phyloP scores from a whole-genome alignment of 164 flowering plant species.

The Piper longum region DNA sequence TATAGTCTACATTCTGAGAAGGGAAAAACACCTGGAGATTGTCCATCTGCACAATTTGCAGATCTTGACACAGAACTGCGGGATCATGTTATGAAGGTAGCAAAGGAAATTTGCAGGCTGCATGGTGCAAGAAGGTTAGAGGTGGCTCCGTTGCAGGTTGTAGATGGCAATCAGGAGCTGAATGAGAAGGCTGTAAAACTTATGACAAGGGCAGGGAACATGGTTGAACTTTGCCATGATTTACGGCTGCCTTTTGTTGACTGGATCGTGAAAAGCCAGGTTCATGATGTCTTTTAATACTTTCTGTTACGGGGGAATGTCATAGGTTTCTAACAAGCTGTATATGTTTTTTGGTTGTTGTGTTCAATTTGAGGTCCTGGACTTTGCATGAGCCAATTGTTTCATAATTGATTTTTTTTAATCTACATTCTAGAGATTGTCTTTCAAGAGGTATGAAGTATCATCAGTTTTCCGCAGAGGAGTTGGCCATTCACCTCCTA shows the following conservation, averaged over 20 bases:
- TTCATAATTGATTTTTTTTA: neutral
- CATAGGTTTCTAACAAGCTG: neutral
- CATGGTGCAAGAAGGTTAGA: slow-evolving; percentile 83
- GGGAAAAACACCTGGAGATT: slow-evolving; percentile 20
- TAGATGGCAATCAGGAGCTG: slow-evolving; percentile 38
- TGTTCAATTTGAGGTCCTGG: neutral
- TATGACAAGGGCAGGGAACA: slow-evolving; percentile 70
- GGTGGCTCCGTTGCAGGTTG: slow-evolving; percentile 38
- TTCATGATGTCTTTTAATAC: slow-evolving; percentile 6
- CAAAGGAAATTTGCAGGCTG: slow-evolving; percentile 50
- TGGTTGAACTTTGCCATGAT: slow-evolving; percentile 85
- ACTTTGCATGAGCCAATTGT: no score
- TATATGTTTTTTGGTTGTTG: neutral
- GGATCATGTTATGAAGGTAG: slow-evolving; percentile 43
- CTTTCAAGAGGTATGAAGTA: slow-evolving; percentile 73
- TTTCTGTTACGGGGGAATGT: neutral
- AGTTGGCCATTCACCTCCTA: slow-evolving; percentile 88
- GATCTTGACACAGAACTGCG: slow-evolving; percentile 49
- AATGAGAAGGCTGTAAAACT: slow-evolving; percentile 69
- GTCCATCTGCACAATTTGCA: slow-evolving; percentile 30
- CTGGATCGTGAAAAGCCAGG: slow-evolving; percentile 67
- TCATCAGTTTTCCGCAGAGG: slow-evolving; percentile 72
- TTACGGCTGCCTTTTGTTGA: slow-evolving; percentile 65
- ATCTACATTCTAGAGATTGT: slow-evolving; percentile 37
- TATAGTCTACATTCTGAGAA: slow-evolving; percentile 29